Conservation (phyloP, 345 rosid species). For the Ailanthus altissimus region DNA sequence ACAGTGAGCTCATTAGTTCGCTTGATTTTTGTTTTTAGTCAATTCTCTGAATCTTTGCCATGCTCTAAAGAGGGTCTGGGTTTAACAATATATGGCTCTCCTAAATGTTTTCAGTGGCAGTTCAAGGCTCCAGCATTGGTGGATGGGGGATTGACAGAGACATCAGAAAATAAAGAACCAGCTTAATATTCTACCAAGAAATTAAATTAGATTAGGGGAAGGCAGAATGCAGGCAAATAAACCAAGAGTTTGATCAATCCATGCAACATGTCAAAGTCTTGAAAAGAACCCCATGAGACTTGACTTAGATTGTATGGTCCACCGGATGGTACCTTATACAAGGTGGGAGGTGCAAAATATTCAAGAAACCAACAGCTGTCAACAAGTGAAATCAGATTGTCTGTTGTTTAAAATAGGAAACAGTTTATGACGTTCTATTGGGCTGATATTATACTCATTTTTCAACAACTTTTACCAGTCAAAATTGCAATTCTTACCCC, state of each 20-base stretch:
- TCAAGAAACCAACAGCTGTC: not conserved
- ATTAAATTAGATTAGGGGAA: too few species aligned
- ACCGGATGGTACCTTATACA: not conserved
- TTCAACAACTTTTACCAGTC: slow-evolving; percentile 19
- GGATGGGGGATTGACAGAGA: too few species aligned
- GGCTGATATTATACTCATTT: slow-evolving; percentile 11
- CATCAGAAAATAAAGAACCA: too few species aligned
- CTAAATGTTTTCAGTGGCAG: too few species aligned
- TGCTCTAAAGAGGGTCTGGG: not conserved
- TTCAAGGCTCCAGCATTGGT: too few species aligned
- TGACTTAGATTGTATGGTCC: not conserved
- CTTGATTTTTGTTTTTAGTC: not conserved
- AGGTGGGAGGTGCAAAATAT: not conserved
- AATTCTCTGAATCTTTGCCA: not conserved
- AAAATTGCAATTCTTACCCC: slow-evolving; percentile 52
- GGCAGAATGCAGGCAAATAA: too few species aligned
- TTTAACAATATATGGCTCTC: too few species aligned
- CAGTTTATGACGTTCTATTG: not conserved
- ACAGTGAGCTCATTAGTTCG: not conserved
- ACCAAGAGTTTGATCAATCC: not conserved
- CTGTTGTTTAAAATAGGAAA: not conserved
- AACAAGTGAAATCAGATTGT: not conserved
- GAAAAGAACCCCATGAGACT: not conserved
- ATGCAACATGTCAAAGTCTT: not conserved
- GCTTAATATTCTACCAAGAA: too few species aligned